Base-by-base conservation (phyloP, 106 monocot species). In the Allium fistulosum region DNA sequence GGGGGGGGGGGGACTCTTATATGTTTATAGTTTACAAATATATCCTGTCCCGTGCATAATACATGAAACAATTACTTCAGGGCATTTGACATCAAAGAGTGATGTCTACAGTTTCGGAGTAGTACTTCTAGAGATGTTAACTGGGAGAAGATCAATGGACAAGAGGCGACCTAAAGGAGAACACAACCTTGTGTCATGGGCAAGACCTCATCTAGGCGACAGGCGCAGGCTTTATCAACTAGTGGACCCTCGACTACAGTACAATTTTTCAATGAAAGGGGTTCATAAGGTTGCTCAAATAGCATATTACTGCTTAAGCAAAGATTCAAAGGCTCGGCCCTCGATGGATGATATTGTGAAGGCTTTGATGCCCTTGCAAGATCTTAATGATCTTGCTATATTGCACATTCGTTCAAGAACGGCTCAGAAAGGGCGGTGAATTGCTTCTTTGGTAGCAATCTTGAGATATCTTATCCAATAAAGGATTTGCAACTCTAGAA, bases 61-160 rank as follows among this genome's bases (percentile, higher is more conserved):
- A 37, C 37, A 37, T 37, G 37, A 37, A 11, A 49, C 8, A n/a
- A 50, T 55, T 5, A 11, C 15, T 17, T 48, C 48, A 94, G 94
- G 94, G 10, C 94, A 94, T 75, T 78, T 94, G 69, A 90, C 90
- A 69, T 87, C 94, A 1, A 94, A 82, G 64, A 94, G 90, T 50
- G 94, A 94, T 64, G 87, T 94, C 4, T 94, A 94, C 69, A 90
- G 94, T 61, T 94, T 94, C 46, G 93, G 94, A 61, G 94, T 90
- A 8, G 94, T 94, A 66, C 47, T 94, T n/a, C 87, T 90, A 51
- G 94, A 94, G 65, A 82, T 94, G 46, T 66, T 94, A 69, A 90
- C 94, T 2, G 94, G 94, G 9, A 71, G 87, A 76, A 82, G 87
- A 74, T 84, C 94, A 5, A 61, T 90, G 57, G 94, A 94, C 82